Percentiles rank a stretch among this genome's conserved stretches.
phyloP scores from a whole-genome alignment of 192 early-diverging fungal species.

The Backusella psychrophila region DNA sequence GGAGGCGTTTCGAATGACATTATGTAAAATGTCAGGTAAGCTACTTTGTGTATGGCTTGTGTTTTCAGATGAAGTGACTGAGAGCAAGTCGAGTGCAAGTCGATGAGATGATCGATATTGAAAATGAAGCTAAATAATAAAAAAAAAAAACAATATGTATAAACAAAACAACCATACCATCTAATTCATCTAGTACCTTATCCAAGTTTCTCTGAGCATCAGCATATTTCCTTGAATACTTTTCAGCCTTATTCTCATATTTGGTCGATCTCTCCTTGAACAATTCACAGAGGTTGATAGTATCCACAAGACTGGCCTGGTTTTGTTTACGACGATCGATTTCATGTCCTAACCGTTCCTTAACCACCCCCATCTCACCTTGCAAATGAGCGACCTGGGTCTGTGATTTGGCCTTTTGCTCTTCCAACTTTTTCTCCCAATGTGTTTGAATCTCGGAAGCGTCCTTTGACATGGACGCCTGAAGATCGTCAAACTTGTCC shows the following conservation, averaged over 20 bases:
- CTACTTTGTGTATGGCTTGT: neutral
- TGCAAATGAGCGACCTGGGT: neutral
- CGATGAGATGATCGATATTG: constrained; percentile 4
- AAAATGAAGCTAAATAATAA: neutral
- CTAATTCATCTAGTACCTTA: neutral
- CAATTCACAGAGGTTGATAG: neutral
- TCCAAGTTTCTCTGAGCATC: neutral
- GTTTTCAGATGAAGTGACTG: neutral
- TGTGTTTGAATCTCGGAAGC: neutral
- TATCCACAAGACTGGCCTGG: neutral
- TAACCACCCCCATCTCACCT: constrained; percentile 13
- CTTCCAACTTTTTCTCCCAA: constrained; percentile 6
- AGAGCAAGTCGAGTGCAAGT: neutral
- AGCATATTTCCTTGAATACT: neutral
- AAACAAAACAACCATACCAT: too few species aligned
- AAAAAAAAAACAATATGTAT: neutral
- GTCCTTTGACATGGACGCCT: constrained; percentile 16
- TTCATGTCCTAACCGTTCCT: constrained; percentile 10
- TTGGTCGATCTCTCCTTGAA: neutral
- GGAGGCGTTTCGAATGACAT: neutral
- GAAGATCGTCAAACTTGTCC: constrained; percentile 9
- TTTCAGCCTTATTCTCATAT: neutral
- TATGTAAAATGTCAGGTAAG: constrained; percentile 11
- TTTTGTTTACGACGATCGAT: constrained; percentile 2
- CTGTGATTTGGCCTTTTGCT: neutral